Percentiles rank a stretch among this genome's conserved stretches.
Conservation (phyloP, 2,329 filamentous ascomycete genomes). For the Didymella exigua region DNA sequence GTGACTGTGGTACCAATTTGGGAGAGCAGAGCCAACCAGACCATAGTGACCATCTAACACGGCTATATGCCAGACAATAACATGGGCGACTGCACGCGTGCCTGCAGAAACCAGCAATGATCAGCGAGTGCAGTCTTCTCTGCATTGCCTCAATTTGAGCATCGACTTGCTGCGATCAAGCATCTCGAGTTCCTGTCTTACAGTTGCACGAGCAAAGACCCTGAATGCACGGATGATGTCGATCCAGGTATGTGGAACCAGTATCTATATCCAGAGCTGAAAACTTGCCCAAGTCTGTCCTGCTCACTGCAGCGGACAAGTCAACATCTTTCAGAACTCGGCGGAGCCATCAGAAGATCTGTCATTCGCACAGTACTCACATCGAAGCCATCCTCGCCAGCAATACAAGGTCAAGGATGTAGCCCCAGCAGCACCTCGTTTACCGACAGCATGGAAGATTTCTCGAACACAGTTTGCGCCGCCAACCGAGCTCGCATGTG, state of each 20-base stretch:
- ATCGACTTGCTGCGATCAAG: neutral
- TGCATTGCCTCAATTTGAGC: neutral
- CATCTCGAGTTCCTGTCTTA: neutral
- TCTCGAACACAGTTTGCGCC: conserved; percentile 26
- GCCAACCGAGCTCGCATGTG: conserved; percentile 31
- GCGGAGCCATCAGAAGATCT: no score
- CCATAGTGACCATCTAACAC: neutral
- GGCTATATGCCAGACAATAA: neutral
- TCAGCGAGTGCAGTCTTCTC: neutral
- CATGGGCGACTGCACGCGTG: neutral
- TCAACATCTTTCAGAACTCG: neutral
- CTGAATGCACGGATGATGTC: conserved; percentile 25
- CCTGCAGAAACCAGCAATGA: neutral
- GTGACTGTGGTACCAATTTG: conserved; percentile 24
- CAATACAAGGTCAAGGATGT: conserved; percentile 29
- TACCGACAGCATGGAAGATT: conserved; percentile 28
- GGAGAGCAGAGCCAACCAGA: neutral
- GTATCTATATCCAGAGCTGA: neutral
- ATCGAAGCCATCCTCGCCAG: neutral
- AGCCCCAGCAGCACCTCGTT: conserved; percentile 21
- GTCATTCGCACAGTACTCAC: neutral
- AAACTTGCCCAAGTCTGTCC: no score
- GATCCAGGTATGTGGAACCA: conserved; percentile 23
- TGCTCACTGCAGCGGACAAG: neutral
- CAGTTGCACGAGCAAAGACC: conserved; percentile 25